phyloP scores from a whole-genome alignment of 495 filamentous ascomycete species.

The Xylaria scruposa region DNA sequence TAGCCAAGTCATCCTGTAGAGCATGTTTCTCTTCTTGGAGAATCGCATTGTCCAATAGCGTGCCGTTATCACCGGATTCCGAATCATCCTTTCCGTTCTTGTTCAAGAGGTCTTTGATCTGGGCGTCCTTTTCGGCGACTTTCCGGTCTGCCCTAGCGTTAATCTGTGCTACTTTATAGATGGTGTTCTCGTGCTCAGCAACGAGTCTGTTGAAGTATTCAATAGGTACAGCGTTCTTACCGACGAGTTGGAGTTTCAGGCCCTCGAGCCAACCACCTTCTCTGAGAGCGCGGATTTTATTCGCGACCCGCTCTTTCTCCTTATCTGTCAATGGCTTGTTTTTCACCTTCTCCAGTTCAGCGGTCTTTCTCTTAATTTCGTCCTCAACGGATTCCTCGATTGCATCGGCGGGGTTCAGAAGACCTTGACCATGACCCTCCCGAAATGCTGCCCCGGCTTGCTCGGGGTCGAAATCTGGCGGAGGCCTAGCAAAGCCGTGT shows the following conservation, averaged over 20 bases:
- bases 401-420: not conserved
- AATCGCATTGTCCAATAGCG: not conserved
- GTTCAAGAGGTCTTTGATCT: not conserved
- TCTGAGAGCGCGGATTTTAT: conserved; percentile 19
- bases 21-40: not conserved
- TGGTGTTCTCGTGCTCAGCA: conserved; percentile 27
- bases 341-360: conserved; percentile 5
- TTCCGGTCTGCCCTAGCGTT: not conserved
- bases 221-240: conserved; percentile 25
- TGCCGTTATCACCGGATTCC: not conserved
- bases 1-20: not conserved
- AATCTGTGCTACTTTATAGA: conserved; percentile 16
- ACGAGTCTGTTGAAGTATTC: conserved; percentile 33
- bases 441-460: not conserved
- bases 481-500: conserved; percentile 24
- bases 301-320: conserved; percentile 6
- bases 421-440: not conserved
- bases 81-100: not conserved
- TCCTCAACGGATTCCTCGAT: conserved; percentile 18
- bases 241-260: conserved; percentile 23
- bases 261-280: conserved; percentile 30
- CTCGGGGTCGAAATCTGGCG: conserved; percentile 29
- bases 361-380: conserved; percentile 17
- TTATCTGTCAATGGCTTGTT: not conserved
- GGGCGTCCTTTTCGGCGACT: not conserved